phyloP scores from a whole-genome alignment of 352 stramenopile species.

The Globisporangium uncinulatum region DNA sequence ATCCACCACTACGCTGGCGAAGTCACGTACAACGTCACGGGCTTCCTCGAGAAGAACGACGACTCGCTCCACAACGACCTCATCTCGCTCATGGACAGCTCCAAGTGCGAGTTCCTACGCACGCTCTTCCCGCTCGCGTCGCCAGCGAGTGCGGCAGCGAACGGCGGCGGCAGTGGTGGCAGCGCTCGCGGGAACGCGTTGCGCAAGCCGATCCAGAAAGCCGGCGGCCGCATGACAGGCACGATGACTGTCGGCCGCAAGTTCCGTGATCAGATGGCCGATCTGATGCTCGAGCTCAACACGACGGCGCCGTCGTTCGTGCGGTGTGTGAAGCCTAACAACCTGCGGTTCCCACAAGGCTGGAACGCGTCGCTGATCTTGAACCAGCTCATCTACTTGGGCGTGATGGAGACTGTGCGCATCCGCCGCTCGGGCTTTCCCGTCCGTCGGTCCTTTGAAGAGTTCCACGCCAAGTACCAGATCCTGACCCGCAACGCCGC shows the following conservation, averaged over 20 bases:
- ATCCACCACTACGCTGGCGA: slow-evolving; percentile 96
- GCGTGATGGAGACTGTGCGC: slow-evolving; percentile 88
- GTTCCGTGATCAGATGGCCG: slow-evolving; percentile 88
- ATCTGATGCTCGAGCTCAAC: slow-evolving; percentile 82
- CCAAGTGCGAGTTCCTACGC: slow-evolving; percentile 72
- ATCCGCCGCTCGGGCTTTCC: slow-evolving; percentile 86
- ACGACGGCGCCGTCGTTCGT: slow-evolving; percentile 86
- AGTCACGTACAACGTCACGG: slow-evolving; percentile 94
- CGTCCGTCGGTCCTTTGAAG: slow-evolving; percentile 77
- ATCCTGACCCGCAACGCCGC: slow-evolving; percentile 70
- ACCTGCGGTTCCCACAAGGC: slow-evolving; percentile 77
- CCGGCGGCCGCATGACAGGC: slow-evolving; percentile 85
- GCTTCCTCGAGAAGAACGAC: slow-evolving; percentile 98
- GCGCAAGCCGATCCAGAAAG: slow-evolving; percentile 63
- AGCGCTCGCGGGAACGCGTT: slow-evolving; percentile 32
- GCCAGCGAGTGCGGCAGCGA: slow-evolving; percentile 19
- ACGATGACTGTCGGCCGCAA: slow-evolving; percentile 88
- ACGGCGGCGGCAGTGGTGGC: slow-evolving; percentile 13
- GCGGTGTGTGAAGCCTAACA: slow-evolving; percentile 92
- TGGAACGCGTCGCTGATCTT: slow-evolving; percentile 86
- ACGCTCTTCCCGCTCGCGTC: slow-evolving; percentile 59
- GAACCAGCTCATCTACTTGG: slow-evolving; percentile 87
- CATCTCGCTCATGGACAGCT: slow-evolving; percentile 84
- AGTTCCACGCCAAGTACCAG: slow-evolving; percentile 87
- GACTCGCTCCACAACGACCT: slow-evolving; percentile 93